Evolutionary conservation across 2,329 filamentous ascomycete genomes (phyloP), one percentile per base, ranked within the genome.

Genomic region (Fonsecaea erecta): DNA sequence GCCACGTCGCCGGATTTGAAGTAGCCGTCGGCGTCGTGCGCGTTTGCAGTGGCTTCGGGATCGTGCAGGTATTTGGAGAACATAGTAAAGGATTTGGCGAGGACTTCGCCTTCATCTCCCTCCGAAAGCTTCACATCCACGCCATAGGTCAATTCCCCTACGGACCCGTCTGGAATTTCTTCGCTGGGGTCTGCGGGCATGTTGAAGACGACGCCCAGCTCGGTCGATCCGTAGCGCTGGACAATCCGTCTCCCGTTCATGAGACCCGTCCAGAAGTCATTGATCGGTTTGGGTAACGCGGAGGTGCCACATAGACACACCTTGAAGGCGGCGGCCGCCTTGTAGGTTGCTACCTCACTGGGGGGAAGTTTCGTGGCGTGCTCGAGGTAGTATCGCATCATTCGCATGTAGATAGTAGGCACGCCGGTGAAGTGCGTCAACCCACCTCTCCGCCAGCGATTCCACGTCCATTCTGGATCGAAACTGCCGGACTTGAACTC

Each of bases 21-120:
- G 70, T 77, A 81, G 3, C 77, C 78, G n/a, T 78, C 74, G 12
- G 65, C 68, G 43, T 73, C 69, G 53, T 72, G 71, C 11, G 70
- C 67, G 24, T 69, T 68, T 37, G 63, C 68, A 0, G 72, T 63
- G 63, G 71, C 62, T 75, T 74, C 62, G 73, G 77, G 26, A 72
- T 77, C 63, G 67, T 75, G n/a, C 71, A 76, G 30, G 75, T 79
- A 79, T 60, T 78, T 78, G 34, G 76, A 76, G 59, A 79, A 79
- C 77, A 79, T 78, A 61, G 77, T 74, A 26, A 75, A 76, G 43
- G 74, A 77, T 52, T 76, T 78, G 9, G 77, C 73, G 0, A 80
- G 71, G 37, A 85, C 70, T 71, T 84, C 81, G 2, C 82, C 83
- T 68, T 84, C 79, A n/a, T 81, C 75, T 11, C 79, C 80, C 9